Base-by-base conservation (phyloP, 345 rosid genomes). In the Eucalyptus fibrosa region DNA sequence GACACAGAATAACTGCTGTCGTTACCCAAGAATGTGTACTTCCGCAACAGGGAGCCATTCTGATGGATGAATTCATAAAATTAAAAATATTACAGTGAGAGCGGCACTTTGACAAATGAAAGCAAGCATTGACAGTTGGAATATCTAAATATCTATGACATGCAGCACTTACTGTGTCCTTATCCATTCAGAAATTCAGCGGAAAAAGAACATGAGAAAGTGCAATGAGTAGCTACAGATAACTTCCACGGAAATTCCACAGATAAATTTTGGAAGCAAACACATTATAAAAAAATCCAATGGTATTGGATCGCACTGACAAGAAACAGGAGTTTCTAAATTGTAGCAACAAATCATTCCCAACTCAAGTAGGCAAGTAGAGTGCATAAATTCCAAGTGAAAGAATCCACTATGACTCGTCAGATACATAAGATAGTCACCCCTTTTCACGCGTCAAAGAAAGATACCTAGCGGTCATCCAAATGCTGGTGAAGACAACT, bases 1-100 rank as follows among this genome's bases (percentile, higher is more conserved):
- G 96, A 94, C 87, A 97, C 92, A 44, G 99, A 93, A 92, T 96
- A 98, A 94, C 98, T 96, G 94, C 99, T 97, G 89, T 95, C 98
- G 86, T 94, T 97, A 91, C 98, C 94, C 96, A 98, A 94, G 95
- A 97, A 96, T 50, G 94, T 93, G 92, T 94, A 94, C 92, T 95
- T 96, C 92, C 95, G 94, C 96, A 98, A 93, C 92, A 97, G 96
- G 49, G 92, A 94, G 87, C 98, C 98, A 92, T 96, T 98, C 99
- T 98, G 96, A 90, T 89, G 90, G 69, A 91, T 59, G 93, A 86
- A 83, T 56, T 88, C 55, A 89, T 44, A 5, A 88, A 56, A 60
- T 87, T 85, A 87, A 80, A 89, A 26, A 65, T 87, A 77, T 81
- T 32, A 19, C 62, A 44, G 89, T 55, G 82, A 91, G 87, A 69